Percentiles rank a stretch among this genome's conserved stretches.
Conservation (phyloP, 2,329 filamentous ascomycete species). For the Biscogniauxia marginata region DNA sequence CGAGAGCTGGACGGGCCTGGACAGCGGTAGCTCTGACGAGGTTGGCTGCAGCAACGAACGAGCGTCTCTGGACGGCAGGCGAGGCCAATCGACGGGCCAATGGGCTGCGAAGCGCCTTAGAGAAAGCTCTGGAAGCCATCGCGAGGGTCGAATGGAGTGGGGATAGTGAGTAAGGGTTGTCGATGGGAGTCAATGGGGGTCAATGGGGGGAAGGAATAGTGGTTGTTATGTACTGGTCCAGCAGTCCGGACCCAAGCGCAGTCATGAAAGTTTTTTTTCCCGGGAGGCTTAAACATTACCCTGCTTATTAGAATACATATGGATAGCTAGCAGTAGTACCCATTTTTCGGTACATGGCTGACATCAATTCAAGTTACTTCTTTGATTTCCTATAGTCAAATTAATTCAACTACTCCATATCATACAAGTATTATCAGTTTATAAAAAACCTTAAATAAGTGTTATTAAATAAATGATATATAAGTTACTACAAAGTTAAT, state of each 20-base stretch:
- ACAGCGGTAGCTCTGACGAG: slow-evolving; percentile 53
- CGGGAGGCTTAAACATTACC: no score
- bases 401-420: no score
- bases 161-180: slow-evolving; percentile 25
- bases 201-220: slow-evolving; percentile 22
- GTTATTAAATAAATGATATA: no score
- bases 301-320: no score
- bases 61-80: slow-evolving; percentile 60
- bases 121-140: slow-evolving; percentile 79
- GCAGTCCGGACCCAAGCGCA: neutral
- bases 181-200: slow-evolving; percentile 26
- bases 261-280: neutral
- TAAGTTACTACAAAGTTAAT: no score
- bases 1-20: slow-evolving; percentile 46
- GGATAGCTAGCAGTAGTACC: no score
- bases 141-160: slow-evolving; percentile 38
- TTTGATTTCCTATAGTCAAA: no score
- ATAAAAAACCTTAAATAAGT: no score
- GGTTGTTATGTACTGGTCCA: neutral
- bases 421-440: no score
- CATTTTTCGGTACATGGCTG: no score
- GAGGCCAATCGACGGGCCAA: slow-evolving; percentile 63
- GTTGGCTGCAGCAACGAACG: slow-evolving; percentile 60
- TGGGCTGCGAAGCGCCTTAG: slow-evolving; percentile 63
- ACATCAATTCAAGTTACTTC: no score